Evolutionary conservation across 2,329 filamentous ascomycete species (phyloP), one percentile per base, ranked within the genome.

Genomic region (Penicillium sclerotigenum): DNA sequence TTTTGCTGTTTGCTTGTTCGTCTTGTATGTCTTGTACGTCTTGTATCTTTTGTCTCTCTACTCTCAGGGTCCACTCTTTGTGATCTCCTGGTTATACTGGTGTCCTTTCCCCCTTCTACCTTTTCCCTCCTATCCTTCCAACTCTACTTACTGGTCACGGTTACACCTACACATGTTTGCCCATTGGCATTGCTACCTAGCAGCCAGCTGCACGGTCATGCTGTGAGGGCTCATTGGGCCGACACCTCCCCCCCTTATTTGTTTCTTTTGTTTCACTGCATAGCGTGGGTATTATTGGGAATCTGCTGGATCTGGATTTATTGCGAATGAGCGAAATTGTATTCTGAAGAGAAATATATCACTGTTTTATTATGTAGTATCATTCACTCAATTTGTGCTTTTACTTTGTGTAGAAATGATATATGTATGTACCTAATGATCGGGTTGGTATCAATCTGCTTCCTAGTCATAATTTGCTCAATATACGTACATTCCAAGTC

Each of bases 221-320:
- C 50, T 52, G 36, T 33, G 40, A 16, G 9, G 31, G 29, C 48
- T 45, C 50, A 37, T 38, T 52, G 49, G 31, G 24, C 43, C 26
- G 22, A 47, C 13, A 31, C 36, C n/a, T n/a, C n/a, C 49, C 37
- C 38, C 31, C 40, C 33, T 7, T 16, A n/a, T 47, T 47, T 56
- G 16, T 52, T 54, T 57, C 16, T 47, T 54, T 48, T 50, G 9
- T 42, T 56, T 56, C 52, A 42, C 61, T 65, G 70, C 68, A 70
- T 71, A 71, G 70, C 68, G 70, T 71, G 67, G 66, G 62, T 60
- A 54, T 55, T 61, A 45, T 47, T 33, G 14, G 47, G 55, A 54
- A 59, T 63, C 37, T 50, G 37, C 28, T 53, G 43, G 38, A 52
- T 36, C 47, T 59, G 48, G 50, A 38, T 56, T 52, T 38, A 47